A percentile compares a stretch with the other conserved stretches of the same genome.
phyloP scores from a whole-genome alignment of 2,329 filamentous ascomycete species.

The Magnaporthiopsis poae region DNA sequence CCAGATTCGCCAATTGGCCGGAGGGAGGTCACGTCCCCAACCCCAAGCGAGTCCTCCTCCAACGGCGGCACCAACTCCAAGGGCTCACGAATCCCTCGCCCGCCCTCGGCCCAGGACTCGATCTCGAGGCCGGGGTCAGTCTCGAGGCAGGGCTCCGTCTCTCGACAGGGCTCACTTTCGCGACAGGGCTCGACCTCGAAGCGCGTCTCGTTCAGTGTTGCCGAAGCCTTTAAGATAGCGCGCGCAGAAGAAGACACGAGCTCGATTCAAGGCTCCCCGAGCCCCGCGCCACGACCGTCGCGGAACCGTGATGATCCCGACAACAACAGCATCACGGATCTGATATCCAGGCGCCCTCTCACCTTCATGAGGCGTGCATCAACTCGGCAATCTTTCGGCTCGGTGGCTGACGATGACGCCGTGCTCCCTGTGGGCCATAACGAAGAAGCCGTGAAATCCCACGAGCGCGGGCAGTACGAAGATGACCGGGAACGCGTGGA shows the following conservation, averaged over 20 bases:
- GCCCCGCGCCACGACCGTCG: constrained; percentile 34
- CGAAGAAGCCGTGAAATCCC: constrained; percentile 13
- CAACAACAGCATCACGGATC: constrained; percentile 13
- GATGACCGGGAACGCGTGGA: constrained; percentile 18
- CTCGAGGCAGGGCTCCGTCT: background rate
- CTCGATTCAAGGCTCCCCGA: constrained; percentile 35
- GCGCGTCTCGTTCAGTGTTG: constrained; percentile 24
- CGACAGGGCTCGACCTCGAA: background rate
- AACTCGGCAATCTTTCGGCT: constrained; percentile 10
- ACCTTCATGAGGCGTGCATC: constrained; percentile 15
- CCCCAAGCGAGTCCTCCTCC: background rate
- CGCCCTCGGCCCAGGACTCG: background rate
- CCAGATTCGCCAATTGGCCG: background rate
- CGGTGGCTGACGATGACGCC: constrained; percentile 9
- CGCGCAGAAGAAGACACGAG: constrained; percentile 17
- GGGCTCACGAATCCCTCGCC: background rate
- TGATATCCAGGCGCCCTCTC: background rate
- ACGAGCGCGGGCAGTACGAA: constrained; percentile 20
- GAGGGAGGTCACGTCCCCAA: background rate
- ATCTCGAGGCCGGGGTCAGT: background rate
- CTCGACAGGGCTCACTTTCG: background rate
- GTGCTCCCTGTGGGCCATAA: constrained; percentile 10
- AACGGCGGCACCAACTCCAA: background rate
- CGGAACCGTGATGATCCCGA: constrained; percentile 13
- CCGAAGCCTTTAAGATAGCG: constrained; percentile 32